Evolutionary conservation across 176 grass and related monocot genomes (phyloP).

Genomic region (Ensete glaucum): DNA sequence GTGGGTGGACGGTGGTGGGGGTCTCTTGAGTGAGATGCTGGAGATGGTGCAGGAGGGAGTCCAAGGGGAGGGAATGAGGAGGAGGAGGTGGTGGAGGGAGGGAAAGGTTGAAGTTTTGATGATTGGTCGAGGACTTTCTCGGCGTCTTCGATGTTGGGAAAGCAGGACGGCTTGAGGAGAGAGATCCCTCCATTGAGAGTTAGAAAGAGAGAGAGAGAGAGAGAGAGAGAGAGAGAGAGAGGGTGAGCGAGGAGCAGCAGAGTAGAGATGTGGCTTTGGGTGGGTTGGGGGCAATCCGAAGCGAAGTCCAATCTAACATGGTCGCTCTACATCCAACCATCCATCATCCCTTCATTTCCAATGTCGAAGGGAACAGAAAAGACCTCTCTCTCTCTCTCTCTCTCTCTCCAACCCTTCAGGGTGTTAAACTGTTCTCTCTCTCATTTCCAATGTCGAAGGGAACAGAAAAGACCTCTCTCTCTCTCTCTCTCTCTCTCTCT

Average conservation of each 20-base stretch:
- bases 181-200: conserved; percentile 44
- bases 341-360: neutral
- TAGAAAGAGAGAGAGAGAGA: neutral
- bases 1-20: conserved; percentile 11
- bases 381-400: neutral
- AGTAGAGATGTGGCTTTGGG: neutral
- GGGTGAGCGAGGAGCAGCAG: neutral
- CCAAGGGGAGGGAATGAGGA: conserved; percentile 42
- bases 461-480: too few species aligned
- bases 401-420: neutral
- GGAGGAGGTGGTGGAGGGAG: conserved; percentile 29
- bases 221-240: neutral
- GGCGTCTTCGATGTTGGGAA: conserved; percentile 21
- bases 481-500: too few species aligned
- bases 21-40: conserved; percentile 24
- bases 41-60: conserved; percentile 69
- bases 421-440: too few species aligned
- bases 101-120: conserved; percentile 14
- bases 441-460: neutral
- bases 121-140: neutral
- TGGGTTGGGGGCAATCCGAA: neutral
- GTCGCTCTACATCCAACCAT: neutral
- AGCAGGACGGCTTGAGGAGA: conserved; percentile 57
- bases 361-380: neutral
- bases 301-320: neutral